Conservation (phyloP, 176 grass and related monocot genomes). For the Ensete ventricosum region DNA sequence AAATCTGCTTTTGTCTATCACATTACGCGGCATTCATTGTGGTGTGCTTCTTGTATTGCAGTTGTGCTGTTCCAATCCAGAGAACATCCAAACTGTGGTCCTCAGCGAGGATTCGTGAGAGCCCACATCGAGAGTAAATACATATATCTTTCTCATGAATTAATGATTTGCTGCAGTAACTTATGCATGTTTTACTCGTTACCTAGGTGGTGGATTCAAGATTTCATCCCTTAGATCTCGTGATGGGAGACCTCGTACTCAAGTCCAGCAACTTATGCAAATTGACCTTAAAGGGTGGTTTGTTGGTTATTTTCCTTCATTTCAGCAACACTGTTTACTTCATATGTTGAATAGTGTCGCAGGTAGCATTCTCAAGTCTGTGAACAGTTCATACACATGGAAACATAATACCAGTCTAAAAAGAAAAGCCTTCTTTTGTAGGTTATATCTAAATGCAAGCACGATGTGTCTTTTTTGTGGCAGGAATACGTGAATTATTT, state of each 20-base stretch:
- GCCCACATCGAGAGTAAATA: constrained; percentile 87
- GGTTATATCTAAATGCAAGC: background rate
- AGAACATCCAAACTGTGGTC: constrained; percentile 69
- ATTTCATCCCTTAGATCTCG: constrained; percentile 67
- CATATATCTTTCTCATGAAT: constrained; percentile 4
- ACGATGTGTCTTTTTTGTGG: constrained; percentile 7
- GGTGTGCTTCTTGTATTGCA: constrained; percentile 20
- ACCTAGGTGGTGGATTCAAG: constrained; percentile 91
- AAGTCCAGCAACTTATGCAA: constrained; percentile 94
- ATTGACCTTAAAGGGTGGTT: constrained; percentile 90
- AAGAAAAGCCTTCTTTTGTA: background rate
- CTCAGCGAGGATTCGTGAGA: constrained; percentile 64
- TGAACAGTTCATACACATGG: background rate
- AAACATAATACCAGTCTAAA: too few relatives aligned
- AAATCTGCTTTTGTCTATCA: background rate
- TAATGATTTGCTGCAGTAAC: constrained; percentile 2
- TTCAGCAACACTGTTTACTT: constrained; percentile 78
- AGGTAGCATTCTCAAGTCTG: constrained; percentile 26
- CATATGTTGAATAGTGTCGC: constrained; percentile 83
- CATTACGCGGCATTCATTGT: background rate
- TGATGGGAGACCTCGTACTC: constrained; percentile 69
- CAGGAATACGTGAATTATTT: constrained; percentile 93
- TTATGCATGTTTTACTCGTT: constrained; percentile 27
- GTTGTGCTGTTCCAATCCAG: constrained; percentile 88
- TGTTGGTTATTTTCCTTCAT: constrained; percentile 66